Evolutionary conservation across 1,284 basidiomycete species (phyloP), one percentile per base, ranked within the genome.

Genomic region (Tranzscheliella williamsii): DNA sequence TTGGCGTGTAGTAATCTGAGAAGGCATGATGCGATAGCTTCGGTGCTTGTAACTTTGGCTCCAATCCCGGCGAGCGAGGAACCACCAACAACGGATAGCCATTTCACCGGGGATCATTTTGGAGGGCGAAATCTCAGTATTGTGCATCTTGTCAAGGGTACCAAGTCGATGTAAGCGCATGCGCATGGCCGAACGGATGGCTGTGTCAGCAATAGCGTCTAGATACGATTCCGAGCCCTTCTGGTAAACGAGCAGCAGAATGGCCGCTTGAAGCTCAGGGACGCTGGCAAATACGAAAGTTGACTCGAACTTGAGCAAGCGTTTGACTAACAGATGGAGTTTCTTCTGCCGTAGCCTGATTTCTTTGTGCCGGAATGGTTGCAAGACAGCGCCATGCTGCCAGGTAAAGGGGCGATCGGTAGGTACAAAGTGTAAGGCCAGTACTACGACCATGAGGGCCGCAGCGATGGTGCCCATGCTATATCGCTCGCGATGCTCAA

Each of bases 151-250:
- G 2, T 61, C 49, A 8, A 47, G 38, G 9, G 37, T 30, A 15
- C 57, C 57, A 8, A 61, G 24, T 18, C 52, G 51, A 35, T 61
- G 57, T 21, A 61, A 43, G n/a, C 57, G 51, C 57, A 61, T 61
- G 13, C 57, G 51, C 51, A 61, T 55, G 4, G 57, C 51, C 13
- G 57, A 61, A 4, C 57, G 57, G 15, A 55, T 47, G 7, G 51
- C 51, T 20, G 50, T 47, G 21, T 61, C 52, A 5, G 52, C 36
- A 12, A 61, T 16, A 32, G 47, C 39, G 11, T 61, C 57, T 9
- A 55, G 38, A 16, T 45, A 61, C 7, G 46, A 17, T 1, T 38
- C 32, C 16, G 51, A 50, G 8, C 52, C 57, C 30, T 61, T 54
- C 21, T 45, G 46, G 26, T 41, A 55, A 4, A 35, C 51, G 4